These are phyloP conservation scores for Colletotrichum tropicale DNA, from an alignment of 2,329 filamentous ascomycete species.

Conservation along the genomic window DNA sequence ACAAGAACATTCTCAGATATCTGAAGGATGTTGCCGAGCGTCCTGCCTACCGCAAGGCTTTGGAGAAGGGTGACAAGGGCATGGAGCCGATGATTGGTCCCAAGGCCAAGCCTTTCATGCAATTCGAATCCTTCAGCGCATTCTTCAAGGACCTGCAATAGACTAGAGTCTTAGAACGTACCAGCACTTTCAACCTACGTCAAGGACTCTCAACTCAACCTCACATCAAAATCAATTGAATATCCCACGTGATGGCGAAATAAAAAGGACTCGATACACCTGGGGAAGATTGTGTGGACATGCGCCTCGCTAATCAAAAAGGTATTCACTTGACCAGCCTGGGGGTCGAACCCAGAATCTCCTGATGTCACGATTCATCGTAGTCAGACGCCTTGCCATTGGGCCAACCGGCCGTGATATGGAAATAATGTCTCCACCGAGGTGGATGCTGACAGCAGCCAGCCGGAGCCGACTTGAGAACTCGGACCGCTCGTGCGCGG, in stretches of 20 bases:
- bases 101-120: slow-evolving; percentile 5
- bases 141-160: neutral
- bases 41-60: slow-evolving; percentile 50
- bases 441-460: neutral
- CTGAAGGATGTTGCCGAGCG: slow-evolving; percentile 47
- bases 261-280: neutral
- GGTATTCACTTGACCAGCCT: slow-evolving; percentile 3
- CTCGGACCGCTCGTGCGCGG: neutral
- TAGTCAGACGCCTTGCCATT: slow-evolving; percentile 50
- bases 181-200: neutral
- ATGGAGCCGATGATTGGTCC: slow-evolving; percentile 32
- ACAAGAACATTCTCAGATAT: slow-evolving; percentile 49
- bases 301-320: neutral
- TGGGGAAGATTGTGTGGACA: neutral
- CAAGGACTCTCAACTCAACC: neutral
- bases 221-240: neutral
- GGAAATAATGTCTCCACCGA: neutral
- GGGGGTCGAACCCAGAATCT: slow-evolving; percentile 21
- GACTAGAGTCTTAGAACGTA: neutral
- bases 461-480: neutral
- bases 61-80: slow-evolving; percentile 53
- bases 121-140: neutral
- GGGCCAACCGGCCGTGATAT: slow-evolving; percentile 28
- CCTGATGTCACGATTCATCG: slow-evolving; percentile 24
- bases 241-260: neutral